Percentiles rank a stretch among this genome's conserved stretches.
Conservation (phyloP, 345 rosid genomes). For the Fremontodendron californicum region DNA sequence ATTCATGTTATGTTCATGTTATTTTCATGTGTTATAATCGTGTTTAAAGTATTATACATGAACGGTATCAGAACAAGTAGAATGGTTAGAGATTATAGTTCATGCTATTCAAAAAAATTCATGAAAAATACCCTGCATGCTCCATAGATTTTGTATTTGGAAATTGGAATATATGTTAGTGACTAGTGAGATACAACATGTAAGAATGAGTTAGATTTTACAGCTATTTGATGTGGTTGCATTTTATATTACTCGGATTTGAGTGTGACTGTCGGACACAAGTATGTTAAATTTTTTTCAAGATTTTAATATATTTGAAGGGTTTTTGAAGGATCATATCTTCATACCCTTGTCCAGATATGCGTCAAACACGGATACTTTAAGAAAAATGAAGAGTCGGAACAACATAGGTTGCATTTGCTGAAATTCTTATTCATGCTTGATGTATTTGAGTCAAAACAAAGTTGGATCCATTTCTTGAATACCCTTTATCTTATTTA, state of each 20-base stretch:
- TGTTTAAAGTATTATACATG: too few relatives aligned
- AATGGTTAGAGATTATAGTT: not conserved
- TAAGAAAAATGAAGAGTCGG: too few relatives aligned
- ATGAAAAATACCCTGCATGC: not conserved
- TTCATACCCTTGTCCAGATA: too few relatives aligned
- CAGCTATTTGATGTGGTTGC: not conserved
- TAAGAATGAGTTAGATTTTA: not conserved
- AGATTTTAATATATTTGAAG: too few relatives aligned
- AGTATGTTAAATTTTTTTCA: too few relatives aligned
- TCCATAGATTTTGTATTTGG: not conserved
- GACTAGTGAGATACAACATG: not conserved
- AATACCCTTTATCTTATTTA: not conserved
- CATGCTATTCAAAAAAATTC: not conserved
- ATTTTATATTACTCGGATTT: too few relatives aligned
- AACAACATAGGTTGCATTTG: not conserved
- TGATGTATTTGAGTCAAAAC: not conserved
- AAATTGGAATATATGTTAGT: not conserved
- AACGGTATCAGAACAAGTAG: not conserved
- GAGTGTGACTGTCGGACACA: too few relatives aligned
- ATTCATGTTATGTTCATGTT: too few relatives aligned
- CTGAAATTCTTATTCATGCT: not conserved
- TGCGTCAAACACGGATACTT: too few relatives aligned
- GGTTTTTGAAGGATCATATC: too few relatives aligned
- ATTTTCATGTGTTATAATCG: too few relatives aligned
- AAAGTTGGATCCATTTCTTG: conserved; percentile 8